Evolutionary conservation across 129 eudicot species (phyloP).

Genomic region (Arctium minus): DNA sequence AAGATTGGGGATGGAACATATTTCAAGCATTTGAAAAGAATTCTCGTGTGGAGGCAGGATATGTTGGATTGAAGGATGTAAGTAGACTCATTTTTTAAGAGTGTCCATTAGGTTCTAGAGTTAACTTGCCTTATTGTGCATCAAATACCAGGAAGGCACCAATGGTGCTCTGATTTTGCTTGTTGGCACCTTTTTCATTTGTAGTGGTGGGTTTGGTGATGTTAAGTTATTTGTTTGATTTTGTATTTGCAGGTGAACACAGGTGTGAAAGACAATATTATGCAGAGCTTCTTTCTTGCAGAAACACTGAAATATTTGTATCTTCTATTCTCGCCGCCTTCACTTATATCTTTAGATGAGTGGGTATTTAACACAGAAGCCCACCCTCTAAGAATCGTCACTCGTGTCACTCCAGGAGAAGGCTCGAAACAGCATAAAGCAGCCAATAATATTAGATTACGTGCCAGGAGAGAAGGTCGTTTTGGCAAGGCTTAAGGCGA

Average conservation of each 20-base stretch:
- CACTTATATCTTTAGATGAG: conserved; percentile 83
- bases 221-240: background rate
- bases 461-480: conserved; percentile 88
- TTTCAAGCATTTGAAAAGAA: conserved; percentile 98
- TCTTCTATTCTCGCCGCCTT: conserved; percentile 89
- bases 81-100: conserved; percentile 22
- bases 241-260: conserved; percentile 67
- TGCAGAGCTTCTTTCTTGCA: conserved; percentile 99
- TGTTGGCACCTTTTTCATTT: background rate
- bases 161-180: background rate
- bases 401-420: conserved; percentile 32
- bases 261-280: conserved; percentile 95
- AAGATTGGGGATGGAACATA: conserved; percentile 99
- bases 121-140: background rate
- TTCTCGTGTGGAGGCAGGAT: conserved; percentile 88
- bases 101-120: background rate
- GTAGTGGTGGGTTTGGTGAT: too few species aligned
- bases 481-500: conserved; percentile 21
- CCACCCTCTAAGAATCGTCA: conserved; percentile 75
- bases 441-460: conserved; percentile 29
- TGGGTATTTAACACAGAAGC: conserved; percentile 99
- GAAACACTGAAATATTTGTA: conserved; percentile 93
- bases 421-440: conserved; percentile 6
- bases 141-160: background rate
- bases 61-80: conserved; percentile 99